Percentiles rank a stretch among this genome's conserved stretches.
phyloP scores from a whole-genome alignment of 129 eudicot genomes.

The carrot (Daucus carota) region DNA sequence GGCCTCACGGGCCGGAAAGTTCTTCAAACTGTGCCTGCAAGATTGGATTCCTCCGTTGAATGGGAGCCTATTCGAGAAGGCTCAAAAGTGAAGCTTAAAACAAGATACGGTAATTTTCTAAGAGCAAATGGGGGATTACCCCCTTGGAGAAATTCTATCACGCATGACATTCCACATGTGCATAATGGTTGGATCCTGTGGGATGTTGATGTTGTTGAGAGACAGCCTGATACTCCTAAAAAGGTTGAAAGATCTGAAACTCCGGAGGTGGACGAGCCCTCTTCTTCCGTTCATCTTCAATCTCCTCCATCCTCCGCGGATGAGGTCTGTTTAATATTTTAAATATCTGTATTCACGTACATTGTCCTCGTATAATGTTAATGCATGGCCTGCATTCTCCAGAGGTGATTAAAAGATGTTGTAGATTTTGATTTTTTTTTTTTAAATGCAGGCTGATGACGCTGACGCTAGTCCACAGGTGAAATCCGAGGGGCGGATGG shows the following conservation, averaged over 20 bases:
- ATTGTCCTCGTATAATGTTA: not conserved
- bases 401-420: not conserved
- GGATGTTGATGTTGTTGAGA: slow-evolving; percentile 56
- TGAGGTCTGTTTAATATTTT: slow-evolving; percentile 29
- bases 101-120: slow-evolving; percentile 49
- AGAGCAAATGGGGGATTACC: slow-evolving; percentile 59
- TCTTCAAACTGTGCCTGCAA: slow-evolving; percentile 31
- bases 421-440: slow-evolving; percentile 4
- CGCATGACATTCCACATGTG: slow-evolving; percentile 53
- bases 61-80: slow-evolving; percentile 66
- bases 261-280: slow-evolving; percentile 18
- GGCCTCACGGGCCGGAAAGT: slow-evolving; percentile 50
- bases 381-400: too few species aligned
- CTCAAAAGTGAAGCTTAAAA: slow-evolving; percentile 35
- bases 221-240: slow-evolving; percentile 24
- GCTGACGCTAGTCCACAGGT: slow-evolving; percentile 20
- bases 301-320: slow-evolving; percentile 14
- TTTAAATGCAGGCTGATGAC: slow-evolving; percentile 29
- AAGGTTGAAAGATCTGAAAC: slow-evolving; percentile 24
- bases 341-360: not conserved
- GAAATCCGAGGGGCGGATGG: slow-evolving; percentile 56
- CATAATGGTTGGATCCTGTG: slow-evolving; percentile 52
- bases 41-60: slow-evolving; percentile 42
- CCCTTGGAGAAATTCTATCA: slow-evolving; percentile 61
- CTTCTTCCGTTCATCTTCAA: slow-evolving; percentile 31